Percentiles rank a stretch among this genome's conserved stretches.
Conservation (phyloP, 352 stramenopile genomes). For the Phytophthora agathidicida region DNA sequence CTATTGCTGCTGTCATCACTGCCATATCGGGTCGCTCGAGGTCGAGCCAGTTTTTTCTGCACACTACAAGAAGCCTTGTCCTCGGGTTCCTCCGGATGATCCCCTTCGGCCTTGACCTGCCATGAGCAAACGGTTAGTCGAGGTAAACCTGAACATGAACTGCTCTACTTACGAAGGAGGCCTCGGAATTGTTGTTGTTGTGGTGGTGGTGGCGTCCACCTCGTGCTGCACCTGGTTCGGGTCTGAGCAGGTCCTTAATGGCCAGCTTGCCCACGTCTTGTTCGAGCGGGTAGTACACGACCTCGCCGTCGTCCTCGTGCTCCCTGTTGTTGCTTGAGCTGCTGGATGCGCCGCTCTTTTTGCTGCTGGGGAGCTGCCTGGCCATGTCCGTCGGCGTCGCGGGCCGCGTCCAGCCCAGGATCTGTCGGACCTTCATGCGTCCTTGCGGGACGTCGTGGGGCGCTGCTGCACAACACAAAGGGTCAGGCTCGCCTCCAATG, state of each 20-base stretch:
- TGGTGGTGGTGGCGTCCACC: no score
- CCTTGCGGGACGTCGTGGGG: constrained; percentile 33
- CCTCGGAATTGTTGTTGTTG: constrained; percentile 30
- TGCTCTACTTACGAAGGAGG: constrained; percentile 18
- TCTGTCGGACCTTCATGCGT: constrained; percentile 52
- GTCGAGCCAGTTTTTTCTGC: constrained; percentile 2
- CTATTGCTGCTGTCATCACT: constrained; percentile 23
- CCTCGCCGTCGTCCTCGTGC: constrained; percentile 11
- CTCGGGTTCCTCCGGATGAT: constrained; percentile 21
- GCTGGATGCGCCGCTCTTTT: constrained; percentile 1
- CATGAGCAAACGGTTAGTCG: neutral
- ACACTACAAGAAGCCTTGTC: constrained; percentile 17
- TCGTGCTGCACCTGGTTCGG: constrained; percentile 7
- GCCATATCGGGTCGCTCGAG: constrained; percentile 8
- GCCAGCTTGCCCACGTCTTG: constrained; percentile 17
- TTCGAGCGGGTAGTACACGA: constrained; percentile 7
- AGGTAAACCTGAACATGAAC: neutral
- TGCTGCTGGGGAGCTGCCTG: constrained; percentile 15
- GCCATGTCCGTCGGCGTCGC: constrained; percentile 13
- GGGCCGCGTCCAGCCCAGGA: constrained; percentile 43
- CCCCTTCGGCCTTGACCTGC: constrained; percentile 15
- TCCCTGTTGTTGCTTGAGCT: constrained; percentile 30
- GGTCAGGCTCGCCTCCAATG: constrained; percentile 56
- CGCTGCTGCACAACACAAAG: constrained; percentile 47
- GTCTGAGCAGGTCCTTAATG: constrained; percentile 4